Evolutionary conservation across 192 early-diverging fungal genomes (phyloP).

Genomic region (Gaertneriomyces sp.): DNA sequence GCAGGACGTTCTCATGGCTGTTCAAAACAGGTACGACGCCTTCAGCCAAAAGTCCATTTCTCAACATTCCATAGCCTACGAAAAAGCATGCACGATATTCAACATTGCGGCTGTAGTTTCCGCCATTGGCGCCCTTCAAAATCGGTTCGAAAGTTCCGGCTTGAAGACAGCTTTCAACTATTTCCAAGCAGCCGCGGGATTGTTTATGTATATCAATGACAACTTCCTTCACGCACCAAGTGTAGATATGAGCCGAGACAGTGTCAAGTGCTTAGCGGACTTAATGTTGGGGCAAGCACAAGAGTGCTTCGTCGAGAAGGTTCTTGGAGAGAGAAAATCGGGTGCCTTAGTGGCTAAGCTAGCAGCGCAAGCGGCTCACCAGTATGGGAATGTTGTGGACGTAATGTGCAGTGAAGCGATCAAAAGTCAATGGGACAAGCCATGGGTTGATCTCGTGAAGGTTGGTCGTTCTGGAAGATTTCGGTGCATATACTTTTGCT

Average conservation of each 20-base stretch:
- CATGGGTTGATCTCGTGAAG: conserved; percentile 79
- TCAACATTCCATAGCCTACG: conserved; percentile 93
- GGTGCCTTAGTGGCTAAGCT: conserved; percentile 86
- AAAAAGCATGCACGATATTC: conserved; percentile 94
- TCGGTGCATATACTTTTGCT: neutral
- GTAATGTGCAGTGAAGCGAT: conserved; percentile 61
- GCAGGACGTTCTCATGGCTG: neutral
- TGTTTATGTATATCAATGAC: conserved; percentile 93
- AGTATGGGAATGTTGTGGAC: conserved; percentile 75
- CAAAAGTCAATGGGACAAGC: conserved; percentile 69
- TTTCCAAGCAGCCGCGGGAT: conserved; percentile 90
- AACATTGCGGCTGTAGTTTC: conserved; percentile 78
- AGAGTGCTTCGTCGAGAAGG: conserved; percentile 86
- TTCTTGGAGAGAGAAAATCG: conserved; percentile 82
- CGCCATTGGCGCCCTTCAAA: conserved; percentile 70
- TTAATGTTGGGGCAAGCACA: conserved; percentile 95
- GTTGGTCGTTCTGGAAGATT: conserved; percentile 30
- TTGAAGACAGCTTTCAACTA: conserved; percentile 84
- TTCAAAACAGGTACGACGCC: conserved; percentile 61
- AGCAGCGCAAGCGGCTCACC: conserved; percentile 54
- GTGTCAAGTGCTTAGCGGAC: conserved; percentile 76
- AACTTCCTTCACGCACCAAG: conserved; percentile 97
- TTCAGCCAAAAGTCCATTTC: conserved; percentile 74
- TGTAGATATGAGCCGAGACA: conserved; percentile 83
- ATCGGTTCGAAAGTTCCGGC: conserved; percentile 67